These are phyloP conservation scores for Xylariaceae sp. DNA, from an alignment of 2,329 filamentous ascomycete species.

Conservation along the genomic window DNA sequence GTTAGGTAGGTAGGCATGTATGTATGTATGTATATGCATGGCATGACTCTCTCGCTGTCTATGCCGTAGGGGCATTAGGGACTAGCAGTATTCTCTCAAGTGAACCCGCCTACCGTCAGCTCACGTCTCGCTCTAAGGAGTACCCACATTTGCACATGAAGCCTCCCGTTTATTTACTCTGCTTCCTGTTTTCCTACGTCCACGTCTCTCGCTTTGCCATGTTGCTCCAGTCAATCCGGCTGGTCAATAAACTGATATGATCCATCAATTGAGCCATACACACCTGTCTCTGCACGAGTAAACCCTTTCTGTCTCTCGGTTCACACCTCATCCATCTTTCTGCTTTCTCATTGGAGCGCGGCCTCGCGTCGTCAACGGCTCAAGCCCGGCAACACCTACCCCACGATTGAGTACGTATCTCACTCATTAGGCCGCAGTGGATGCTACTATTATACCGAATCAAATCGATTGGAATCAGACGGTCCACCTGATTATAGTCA, in stretches of 20 bases:
- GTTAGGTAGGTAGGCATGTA: not conserved
- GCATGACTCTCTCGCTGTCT: constrained; percentile 5
- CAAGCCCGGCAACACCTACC: constrained; percentile 20
- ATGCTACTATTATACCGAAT: constrained; percentile 21
- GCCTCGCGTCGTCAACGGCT: constrained; percentile 15
- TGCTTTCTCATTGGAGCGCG: constrained; percentile 22
- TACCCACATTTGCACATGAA: constrained; percentile 6
- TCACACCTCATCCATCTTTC: constrained; percentile 17
- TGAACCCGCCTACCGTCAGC: constrained; percentile 18
- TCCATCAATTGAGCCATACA: constrained; percentile 21
- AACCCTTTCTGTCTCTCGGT: constrained; percentile 7
- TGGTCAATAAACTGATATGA: constrained; percentile 29
- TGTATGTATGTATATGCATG: constrained; percentile 1
- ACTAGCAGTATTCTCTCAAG: not conserved
- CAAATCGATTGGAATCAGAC: constrained; percentile 22
- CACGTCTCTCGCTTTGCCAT: constrained; percentile 28
- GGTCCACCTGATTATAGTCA: constrained; percentile 22
- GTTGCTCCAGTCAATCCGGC: constrained; percentile 27
- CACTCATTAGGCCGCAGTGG: constrained; percentile 28
- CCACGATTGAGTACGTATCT: constrained; percentile 26
- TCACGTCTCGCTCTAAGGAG: constrained; percentile 12
- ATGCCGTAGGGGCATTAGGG: not conserved
- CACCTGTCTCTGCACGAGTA: constrained; percentile 1
- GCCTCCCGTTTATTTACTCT: constrained; percentile 20
- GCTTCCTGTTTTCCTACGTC: constrained; percentile 1